A percentile compares a stretch with the other conserved stretches of the same genome.
Evolutionary conservation across 768 basidiomycete genomes (phyloP).

Genomic region (Mycena filopes): DNA sequence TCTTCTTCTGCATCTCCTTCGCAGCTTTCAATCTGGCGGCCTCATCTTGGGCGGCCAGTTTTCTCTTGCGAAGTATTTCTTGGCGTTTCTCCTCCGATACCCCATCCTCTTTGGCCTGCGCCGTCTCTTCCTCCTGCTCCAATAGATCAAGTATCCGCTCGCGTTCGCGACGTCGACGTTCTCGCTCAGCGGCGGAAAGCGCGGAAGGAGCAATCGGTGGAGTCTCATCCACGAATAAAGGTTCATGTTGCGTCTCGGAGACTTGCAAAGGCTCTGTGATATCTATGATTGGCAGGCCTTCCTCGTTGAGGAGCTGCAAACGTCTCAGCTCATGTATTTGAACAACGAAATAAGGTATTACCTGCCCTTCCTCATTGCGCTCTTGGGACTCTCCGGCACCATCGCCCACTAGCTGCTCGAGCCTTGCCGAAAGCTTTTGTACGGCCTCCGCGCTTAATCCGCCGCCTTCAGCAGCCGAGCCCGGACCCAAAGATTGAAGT

Average conservation of each 20-base stretch:
- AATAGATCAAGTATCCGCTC: conserved; percentile 73
- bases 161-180: conserved; percentile 65
- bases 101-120: conserved; percentile 53
- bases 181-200: conserved; percentile 58
- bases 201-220: conserved; percentile 58
- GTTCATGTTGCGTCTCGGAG: conserved; percentile 28
- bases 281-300: conserved; percentile 83
- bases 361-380: conserved; percentile 71
- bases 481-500: conserved; percentile 52
- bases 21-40: conserved; percentile 51
- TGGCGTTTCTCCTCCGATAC: conserved; percentile 53
- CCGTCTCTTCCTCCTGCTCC: conserved; percentile 73
- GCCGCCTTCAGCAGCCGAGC: conserved; percentile 37
- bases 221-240: conserved; percentile 50
- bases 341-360: conserved; percentile 40
- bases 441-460: conserved; percentile 58
- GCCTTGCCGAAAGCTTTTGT: conserved; percentile 65
- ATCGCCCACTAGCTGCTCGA: conserved; percentile 66
- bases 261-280: conserved; percentile 68
- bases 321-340: conserved; percentile 34
- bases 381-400: conserved; percentile 47
- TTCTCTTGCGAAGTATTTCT: conserved; percentile 62
- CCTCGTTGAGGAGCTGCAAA: conserved; percentile 74
- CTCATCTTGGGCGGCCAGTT: conserved; percentile 56
- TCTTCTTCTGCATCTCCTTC: conserved; percentile 76